Evolutionary conservation across 352 stramenopile genomes (phyloP).

Genomic region (Phytophthora brassicae): DNA sequence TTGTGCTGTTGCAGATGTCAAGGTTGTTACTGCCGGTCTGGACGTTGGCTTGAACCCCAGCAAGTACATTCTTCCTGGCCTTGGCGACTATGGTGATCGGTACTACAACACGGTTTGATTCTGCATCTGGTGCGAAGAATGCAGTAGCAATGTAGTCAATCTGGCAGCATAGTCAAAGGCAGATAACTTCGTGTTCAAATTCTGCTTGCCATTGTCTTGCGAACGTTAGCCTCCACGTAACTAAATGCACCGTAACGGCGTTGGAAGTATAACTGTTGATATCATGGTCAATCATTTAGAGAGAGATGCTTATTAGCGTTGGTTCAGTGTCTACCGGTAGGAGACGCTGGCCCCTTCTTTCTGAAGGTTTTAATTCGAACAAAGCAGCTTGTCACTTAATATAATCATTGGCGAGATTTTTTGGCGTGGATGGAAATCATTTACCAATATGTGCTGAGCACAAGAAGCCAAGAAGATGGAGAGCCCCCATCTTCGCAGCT

Average conservation of each 20-base stretch:
- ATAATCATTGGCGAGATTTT: neutral
- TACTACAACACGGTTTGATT: conserved; percentile 84
- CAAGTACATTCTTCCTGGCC: conserved; percentile 96
- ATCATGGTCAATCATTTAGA: too few species aligned
- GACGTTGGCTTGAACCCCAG: conserved; percentile 91
- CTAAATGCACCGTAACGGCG: neutral
- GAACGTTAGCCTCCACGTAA: conserved; percentile 2
- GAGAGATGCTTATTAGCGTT: too few species aligned
- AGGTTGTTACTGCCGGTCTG: conserved; percentile 81
- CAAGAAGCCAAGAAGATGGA: conserved; percentile 31
- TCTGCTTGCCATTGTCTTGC: conserved; percentile 5
- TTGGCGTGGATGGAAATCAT: neutral
- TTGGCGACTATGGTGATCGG: conserved; percentile 96
- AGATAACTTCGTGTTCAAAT: conserved; percentile 12
- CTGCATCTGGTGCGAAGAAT: neutral
- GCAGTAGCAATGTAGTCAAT: conserved; percentile 15
- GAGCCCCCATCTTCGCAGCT: too few species aligned
- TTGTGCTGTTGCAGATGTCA: conserved; percentile 37
- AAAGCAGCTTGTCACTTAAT: neutral
- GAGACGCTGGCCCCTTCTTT: neutral
- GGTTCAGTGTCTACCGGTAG: neutral
- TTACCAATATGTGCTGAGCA: neutral
- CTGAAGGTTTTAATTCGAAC: neutral
- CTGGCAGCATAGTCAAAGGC: conserved; percentile 6
- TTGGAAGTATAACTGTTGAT: too few species aligned